A percentile compares a stretch with the other conserved stretches of the same genome.
These are phyloP conservation scores for Vaccinium macrocarpon DNA, from an alignment of 148 eudicot species.

Conservation along the genomic window DNA sequence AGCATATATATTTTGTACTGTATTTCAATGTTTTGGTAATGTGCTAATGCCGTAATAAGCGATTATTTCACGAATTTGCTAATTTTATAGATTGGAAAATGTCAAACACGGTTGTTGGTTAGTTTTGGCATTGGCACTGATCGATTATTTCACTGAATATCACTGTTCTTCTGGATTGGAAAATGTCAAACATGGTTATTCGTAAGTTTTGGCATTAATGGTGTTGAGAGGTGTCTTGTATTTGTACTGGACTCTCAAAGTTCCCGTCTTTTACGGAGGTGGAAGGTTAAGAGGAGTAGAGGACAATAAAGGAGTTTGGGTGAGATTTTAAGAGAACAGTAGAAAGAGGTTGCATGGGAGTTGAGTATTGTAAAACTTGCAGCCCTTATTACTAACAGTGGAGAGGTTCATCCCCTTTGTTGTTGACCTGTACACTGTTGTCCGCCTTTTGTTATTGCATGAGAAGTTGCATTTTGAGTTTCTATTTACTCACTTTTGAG, in stretches of 20 bases:
- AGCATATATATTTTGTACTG: background rate
- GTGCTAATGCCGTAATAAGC: background rate
- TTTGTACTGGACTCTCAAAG: background rate
- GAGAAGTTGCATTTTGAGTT: background rate
- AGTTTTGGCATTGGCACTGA: background rate
- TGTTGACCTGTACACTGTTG: background rate
- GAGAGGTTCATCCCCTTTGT: background rate
- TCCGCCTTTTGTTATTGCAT: background rate
- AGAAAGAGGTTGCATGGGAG: background rate
- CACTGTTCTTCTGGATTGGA: too few relatives aligned
- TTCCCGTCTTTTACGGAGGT: background rate
- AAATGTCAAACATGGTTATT: too few relatives aligned
- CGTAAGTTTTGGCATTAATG: too few relatives aligned
- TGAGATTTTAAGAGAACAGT: background rate
- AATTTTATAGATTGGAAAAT: background rate
- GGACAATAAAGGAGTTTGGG: background rate
- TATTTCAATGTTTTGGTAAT: background rate
- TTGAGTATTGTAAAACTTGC: background rate
- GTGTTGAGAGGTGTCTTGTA: background rate
- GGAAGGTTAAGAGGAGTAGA: background rate
- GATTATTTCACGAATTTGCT: background rate
- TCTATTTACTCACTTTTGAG: background rate
- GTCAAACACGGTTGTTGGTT: background rate
- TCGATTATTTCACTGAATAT: too few relatives aligned
- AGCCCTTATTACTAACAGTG: background rate